Percentiles rank a stretch among this genome's conserved stretches.
Evolutionary conservation across 108 stramenopile species (phyloP).

Genomic region (Fragilaria crotonensis): DNA sequence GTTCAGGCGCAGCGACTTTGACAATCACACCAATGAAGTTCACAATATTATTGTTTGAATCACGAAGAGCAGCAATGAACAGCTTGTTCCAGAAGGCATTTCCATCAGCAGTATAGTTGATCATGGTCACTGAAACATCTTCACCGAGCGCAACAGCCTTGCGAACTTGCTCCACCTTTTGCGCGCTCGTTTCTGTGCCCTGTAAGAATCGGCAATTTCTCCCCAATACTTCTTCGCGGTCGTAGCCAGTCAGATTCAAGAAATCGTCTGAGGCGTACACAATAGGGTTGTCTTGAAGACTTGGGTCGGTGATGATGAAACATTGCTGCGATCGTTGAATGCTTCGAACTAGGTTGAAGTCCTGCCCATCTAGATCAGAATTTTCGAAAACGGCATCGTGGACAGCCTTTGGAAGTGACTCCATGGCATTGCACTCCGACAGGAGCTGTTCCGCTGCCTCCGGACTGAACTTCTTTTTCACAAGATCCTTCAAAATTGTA

Average conservation of each 20-base stretch:
- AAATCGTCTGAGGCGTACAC: conserved; percentile 87
- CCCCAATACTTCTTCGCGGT: conserved; percentile 81
- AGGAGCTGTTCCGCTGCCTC: conserved; percentile 42
- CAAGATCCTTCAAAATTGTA: conserved; percentile 65
- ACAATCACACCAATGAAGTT: conserved; percentile 94
- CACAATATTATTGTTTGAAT: conserved; percentile 87
- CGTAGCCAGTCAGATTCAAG: conserved; percentile 91
- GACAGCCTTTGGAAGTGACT: conserved; percentile 47
- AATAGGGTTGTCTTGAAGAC: conserved; percentile 92
- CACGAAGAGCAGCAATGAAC: conserved; percentile 92
- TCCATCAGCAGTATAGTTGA: conserved; percentile 95
- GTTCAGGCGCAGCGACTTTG: conserved; percentile 62
- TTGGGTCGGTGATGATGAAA: conserved; percentile 95
- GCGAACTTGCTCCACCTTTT: conserved; percentile 77
- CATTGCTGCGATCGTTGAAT: conserved; percentile 89
- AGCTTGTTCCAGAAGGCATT: conserved; percentile 98
- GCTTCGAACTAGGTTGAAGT: conserved; percentile 82
- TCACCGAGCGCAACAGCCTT: conserved; percentile 67
- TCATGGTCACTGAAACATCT: conserved; percentile 83
- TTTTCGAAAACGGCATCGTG: conserved; percentile 40
- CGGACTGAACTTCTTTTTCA: conserved; percentile 39
- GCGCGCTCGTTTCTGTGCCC: conserved; percentile 80
- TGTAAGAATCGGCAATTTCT: conserved; percentile 96
- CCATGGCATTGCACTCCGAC: conserved; percentile 53
- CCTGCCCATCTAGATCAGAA: conserved; percentile 62